Evolutionary conservation across 2,329 filamentous ascomycete genomes (phyloP).

Genomic region (Cercospora sp.): DNA sequence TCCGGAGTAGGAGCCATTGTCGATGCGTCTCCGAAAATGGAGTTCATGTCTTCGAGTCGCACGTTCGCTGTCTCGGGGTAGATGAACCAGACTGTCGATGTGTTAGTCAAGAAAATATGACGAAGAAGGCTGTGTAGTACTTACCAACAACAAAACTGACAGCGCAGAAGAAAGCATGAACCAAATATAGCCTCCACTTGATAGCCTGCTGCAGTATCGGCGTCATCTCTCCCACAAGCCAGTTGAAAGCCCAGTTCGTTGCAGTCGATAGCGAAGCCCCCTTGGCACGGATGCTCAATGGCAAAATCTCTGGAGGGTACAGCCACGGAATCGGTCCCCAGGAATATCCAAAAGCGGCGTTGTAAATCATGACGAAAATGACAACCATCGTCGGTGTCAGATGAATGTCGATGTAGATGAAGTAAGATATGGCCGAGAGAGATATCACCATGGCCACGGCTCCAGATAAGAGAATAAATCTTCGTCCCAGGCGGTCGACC

Average conservation of each 20-base stretch:
- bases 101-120: conserved; percentile 15
- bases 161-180: conserved; percentile 96
- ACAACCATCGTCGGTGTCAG: conserved; percentile 84
- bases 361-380: conserved; percentile 96
- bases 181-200: conserved; percentile 87
- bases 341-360: conserved; percentile 93
- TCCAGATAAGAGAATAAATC: conserved; percentile 84
- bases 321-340: conserved; percentile 99
- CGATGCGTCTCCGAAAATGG: conserved; percentile 88
- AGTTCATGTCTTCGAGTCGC: conserved; percentile 94
- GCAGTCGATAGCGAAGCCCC: conserved; percentile 95
- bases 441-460: conserved; percentile 87
- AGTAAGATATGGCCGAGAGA: conserved; percentile 88
- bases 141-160: conserved; percentile 93
- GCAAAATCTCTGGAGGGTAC: conserved; percentile 97
- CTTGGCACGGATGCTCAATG: conserved; percentile 93
- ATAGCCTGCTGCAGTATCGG: conserved; percentile 90
- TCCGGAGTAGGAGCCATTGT: conserved; percentile 79
- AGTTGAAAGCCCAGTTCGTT: conserved; percentile 98
- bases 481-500: conserved; percentile 86
- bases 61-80: conserved; percentile 97
- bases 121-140: conserved; percentile 41
- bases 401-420: conserved; percentile 81
- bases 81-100: conserved; percentile 79
- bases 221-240: conserved; percentile 93